Evolutionary conservation across 805 yeast species (phyloP).

Genomic region (Candida glaebosa): DNA sequence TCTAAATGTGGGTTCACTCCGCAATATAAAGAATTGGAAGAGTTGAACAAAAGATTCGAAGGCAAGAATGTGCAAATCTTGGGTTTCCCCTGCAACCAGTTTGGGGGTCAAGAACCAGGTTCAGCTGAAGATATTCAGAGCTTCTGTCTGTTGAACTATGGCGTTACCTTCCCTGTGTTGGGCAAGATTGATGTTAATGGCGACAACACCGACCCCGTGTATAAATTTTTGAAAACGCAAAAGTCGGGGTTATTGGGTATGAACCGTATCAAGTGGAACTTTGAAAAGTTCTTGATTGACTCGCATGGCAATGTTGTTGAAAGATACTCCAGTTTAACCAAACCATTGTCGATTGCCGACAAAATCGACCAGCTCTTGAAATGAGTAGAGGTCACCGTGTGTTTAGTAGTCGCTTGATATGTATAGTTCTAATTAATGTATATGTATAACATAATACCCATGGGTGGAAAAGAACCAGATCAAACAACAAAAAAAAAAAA

Average conservation of each 20-base stretch:
- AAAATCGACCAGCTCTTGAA: conserved; percentile 58
- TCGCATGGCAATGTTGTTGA: conserved; percentile 40
- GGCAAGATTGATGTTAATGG: conserved; percentile 91
- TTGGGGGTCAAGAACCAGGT: conserved; percentile 42
- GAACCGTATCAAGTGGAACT: conserved; percentile 43
- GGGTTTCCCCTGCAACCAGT: conserved; percentile 47
- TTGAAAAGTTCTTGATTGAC: conserved; percentile 41
- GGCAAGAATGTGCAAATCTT: conserved; percentile 34
- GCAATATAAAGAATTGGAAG: conserved; percentile 41
- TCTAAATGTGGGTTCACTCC: conserved; percentile 43
- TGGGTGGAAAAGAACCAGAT: no score
- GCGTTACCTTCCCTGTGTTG: conserved; percentile 88
- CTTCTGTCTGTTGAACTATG: conserved; percentile 78
- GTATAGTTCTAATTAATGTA: no score
- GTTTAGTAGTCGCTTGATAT: no score
- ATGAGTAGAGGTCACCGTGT: conserved; percentile 1
- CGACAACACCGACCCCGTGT: conserved; percentile 72
- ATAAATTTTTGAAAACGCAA: conserved; percentile 64
- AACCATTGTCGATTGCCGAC: conserved; percentile 30
- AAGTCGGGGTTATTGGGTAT: conserved; percentile 47
- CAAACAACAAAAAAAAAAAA: no score
- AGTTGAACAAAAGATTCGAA: conserved; percentile 37
- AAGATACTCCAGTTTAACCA: conserved; percentile 66
- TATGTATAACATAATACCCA: no score
- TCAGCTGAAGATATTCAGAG: conserved; percentile 56